Conservation (phyloP, 768 basidiomycete species). For the Termitomyces sp. region DNA sequence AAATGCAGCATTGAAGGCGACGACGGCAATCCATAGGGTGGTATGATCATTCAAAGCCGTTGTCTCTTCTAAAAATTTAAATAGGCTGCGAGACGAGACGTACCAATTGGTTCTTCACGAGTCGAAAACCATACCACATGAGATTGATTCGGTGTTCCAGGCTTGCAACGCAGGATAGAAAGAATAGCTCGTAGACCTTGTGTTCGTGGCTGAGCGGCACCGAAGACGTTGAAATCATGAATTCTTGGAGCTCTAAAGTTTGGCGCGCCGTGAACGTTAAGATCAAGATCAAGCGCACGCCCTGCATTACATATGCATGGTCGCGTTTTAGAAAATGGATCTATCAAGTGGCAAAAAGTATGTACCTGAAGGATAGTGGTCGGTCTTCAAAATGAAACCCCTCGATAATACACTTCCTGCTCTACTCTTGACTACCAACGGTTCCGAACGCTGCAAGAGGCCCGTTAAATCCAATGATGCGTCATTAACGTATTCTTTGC, state of each 20-base stretch:
- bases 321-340: background rate
- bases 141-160: constrained; percentile 54
- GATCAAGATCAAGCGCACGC: constrained; percentile 83
- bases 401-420: constrained; percentile 79
- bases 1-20: background rate
- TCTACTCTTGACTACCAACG: constrained; percentile 78
- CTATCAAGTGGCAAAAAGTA: background rate
- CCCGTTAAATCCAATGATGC: constrained; percentile 55
- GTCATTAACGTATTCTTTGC: constrained; percentile 12
- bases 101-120: constrained; percentile 91
- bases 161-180: constrained; percentile 74
- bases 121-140: constrained; percentile 96
- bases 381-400: constrained; percentile 93
- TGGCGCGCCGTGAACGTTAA: constrained; percentile 91
- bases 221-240: constrained; percentile 85
- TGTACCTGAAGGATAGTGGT: constrained; percentile 74
- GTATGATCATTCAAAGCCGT: background rate
- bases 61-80: no score
- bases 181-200: constrained; percentile 89
- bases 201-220: constrained; percentile 91
- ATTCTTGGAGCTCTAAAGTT: constrained; percentile 86
- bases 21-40: background rate
- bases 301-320: constrained; percentile 34
- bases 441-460: constrained; percentile 58
- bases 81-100: constrained; percentile 18